These are phyloP conservation scores for Ceratopteris richardii DNA, from an alignment of 75 land plant genomes.

Conservation along the genomic window DNA sequence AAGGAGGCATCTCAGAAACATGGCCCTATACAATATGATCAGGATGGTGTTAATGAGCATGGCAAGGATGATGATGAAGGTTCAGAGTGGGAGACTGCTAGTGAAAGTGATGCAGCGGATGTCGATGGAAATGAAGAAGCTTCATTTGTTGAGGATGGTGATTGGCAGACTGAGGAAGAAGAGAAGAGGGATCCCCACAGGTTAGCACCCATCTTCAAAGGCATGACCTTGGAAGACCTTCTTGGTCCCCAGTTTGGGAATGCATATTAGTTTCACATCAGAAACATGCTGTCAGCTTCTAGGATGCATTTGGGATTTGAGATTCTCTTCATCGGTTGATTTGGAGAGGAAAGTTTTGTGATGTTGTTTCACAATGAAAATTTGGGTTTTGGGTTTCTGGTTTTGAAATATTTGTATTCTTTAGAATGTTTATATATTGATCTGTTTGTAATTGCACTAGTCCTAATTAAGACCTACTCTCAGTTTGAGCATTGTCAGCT, in stretches of 20 bases:
- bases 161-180: slow-evolving; percentile 52
- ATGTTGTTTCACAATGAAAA: no score
- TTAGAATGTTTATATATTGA: no score
- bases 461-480: no score
- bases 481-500: no score
- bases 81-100: slow-evolving; percentile 91
- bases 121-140: slow-evolving; percentile 37
- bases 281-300: no score
- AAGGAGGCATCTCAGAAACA: slow-evolving; percentile 74
- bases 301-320: no score
- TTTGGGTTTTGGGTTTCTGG: no score
- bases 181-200: slow-evolving; percentile 41
- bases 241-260: slow-evolving; percentile 30
- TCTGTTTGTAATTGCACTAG: no score
- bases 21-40: slow-evolving; percentile 52
- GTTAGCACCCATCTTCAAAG: slow-evolving; percentile 17
- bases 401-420: no score
- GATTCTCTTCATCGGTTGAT: no score
- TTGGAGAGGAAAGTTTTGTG: no score
- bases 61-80: slow-evolving; percentile 44
- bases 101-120: slow-evolving; percentile 76
- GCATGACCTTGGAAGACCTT: slow-evolving; percentile 24
- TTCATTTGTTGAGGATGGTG: slow-evolving; percentile 29
- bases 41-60: slow-evolving; percentile 31
- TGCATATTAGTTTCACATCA: background rate